Evolutionary conservation across 2,329 filamentous ascomycete genomes (phyloP), one percentile per base, ranked within the genome.

Genomic region (Neofusicoccum laricinum): DNA sequence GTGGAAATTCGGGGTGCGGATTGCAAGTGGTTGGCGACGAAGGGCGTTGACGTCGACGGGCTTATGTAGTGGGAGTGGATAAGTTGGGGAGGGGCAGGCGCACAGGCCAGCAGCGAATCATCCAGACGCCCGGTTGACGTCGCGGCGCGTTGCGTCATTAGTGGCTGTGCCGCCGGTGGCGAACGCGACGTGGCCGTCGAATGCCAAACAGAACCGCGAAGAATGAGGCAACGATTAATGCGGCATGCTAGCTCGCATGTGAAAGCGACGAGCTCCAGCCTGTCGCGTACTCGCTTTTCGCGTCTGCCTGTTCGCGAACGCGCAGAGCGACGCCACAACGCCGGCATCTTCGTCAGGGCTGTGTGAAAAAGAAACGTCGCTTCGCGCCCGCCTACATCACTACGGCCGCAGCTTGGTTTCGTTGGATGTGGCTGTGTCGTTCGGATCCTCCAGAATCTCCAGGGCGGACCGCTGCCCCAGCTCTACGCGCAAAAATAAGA

Each of bases 91-190:
- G 55, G 55, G 55, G 41, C 55, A 21, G 55, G 55, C 30, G 55
- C 55, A 59, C 55, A 46, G 55, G 43, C 38, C 53, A 17, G 25
- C 53, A 58, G 53, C 40, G 55, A 59, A 59, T 59, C 25, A 21
- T 48, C 55, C 40, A 58, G 53, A 46, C 53, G 53, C 38, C 32
- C 19, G 8, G 50, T 58, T 46, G 41, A 46, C 55, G 41, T 59
- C 55, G 41, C 38, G 19, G 38, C 21, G 30, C 53, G 21, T 58
- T 59, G 55, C 55, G 55, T 59, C 55, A 59, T 59, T 38, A 32
- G 55, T 59, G 55, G 55, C 55, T 59, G 55, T 59, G 55, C 55
- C 19, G 15, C 7, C 30, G 15, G 55, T 46, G 30, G 55, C 40
- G 38, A 46, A n/a, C 19, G n/a, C 14, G n/a, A 15, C 38, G 34